phyloP scores from a whole-genome alignment of 2,329 filamentous ascomycete species.

The Hypoxylon sp. region DNA sequence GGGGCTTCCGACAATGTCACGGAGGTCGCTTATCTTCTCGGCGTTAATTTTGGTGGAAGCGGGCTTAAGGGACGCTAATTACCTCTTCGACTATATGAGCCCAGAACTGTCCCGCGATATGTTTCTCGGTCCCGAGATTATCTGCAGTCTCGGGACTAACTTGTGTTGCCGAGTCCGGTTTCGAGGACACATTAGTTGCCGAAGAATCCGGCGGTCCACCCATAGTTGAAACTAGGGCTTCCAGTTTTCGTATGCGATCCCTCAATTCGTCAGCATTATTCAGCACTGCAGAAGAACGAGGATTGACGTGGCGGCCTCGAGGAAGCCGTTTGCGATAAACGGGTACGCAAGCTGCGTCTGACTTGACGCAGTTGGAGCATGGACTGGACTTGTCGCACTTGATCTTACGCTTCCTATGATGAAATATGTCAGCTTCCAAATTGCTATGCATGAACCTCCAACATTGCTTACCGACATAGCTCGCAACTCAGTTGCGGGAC shows the following conservation, averaged over 20 bases:
- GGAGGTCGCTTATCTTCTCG: slow-evolving; percentile 26
- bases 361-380: slow-evolving; percentile 32
- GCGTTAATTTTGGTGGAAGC: not conserved
- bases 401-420: slow-evolving; percentile 27
- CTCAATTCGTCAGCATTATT: slow-evolving; percentile 23
- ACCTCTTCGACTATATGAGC: slow-evolving; percentile 31
- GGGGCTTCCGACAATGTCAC: slow-evolving; percentile 19
- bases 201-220: slow-evolving; percentile 5
- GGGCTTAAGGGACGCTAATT: not conserved
- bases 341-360: slow-evolving; percentile 26
- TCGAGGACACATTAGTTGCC: not conserved
- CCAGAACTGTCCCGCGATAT: slow-evolving; percentile 26
- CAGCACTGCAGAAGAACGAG: not conserved
- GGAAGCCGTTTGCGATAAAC: slow-evolving; percentile 36
- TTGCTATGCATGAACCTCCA: not conserved
- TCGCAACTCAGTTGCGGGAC: slow-evolving; percentile 35
- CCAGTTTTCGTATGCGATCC: slow-evolving; percentile 28
- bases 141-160: not conserved
- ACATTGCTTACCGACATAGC: slow-evolving; percentile 19
- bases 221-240: slow-evolving; percentile 20
- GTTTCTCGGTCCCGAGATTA: slow-evolving; percentile 9
- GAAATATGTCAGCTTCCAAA: not conserved
- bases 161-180: not conserved
- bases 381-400: slow-evolving; percentile 37
- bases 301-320: slow-evolving; percentile 30